Evolutionary conservation across 768 basidiomycete genomes (phyloP).

Genomic region (Pleurotus giganteus): DNA sequence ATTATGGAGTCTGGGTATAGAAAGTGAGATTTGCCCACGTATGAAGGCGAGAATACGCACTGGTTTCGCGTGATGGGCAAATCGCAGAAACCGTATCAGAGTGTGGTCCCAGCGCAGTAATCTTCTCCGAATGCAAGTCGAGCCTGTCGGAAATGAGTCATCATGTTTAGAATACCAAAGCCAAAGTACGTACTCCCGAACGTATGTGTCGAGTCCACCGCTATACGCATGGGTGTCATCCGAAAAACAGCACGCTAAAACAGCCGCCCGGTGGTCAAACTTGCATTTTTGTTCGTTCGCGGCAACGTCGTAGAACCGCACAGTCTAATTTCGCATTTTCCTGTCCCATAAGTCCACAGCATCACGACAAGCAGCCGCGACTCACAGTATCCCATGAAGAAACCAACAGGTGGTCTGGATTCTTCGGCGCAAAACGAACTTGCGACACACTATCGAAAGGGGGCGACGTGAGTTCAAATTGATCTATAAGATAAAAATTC

Average conservation of each 20-base stretch:
- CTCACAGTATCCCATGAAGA: slow-evolving; percentile 86
- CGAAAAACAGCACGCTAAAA: slow-evolving; percentile 79
- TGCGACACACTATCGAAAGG: slow-evolving; percentile 86
- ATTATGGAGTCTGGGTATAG: slow-evolving; percentile 59
- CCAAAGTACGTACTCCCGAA: slow-evolving; percentile 10
- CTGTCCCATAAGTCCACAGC: slow-evolving; percentile 4
- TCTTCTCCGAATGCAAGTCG: slow-evolving; percentile 72
- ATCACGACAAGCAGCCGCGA: slow-evolving; percentile 9
- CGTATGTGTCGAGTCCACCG: slow-evolving; percentile 14
- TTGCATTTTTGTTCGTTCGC: slow-evolving; percentile 72
- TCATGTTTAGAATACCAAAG: not conserved
- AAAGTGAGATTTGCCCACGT: not conserved
- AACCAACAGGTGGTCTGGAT: slow-evolving; percentile 77
- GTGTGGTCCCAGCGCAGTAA: slow-evolving; percentile 76
- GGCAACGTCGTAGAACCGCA: slow-evolving; percentile 53
- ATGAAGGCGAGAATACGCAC: slow-evolving; percentile 38
- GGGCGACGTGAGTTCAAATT: slow-evolving; percentile 46
- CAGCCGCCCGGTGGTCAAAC: slow-evolving; percentile 86
- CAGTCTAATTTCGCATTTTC: slow-evolving; percentile 27
- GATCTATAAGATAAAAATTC: slow-evolving; percentile 6
- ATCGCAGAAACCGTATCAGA: slow-evolving; percentile 78
- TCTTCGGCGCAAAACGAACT: slow-evolving; percentile 76
- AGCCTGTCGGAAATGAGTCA: slow-evolving; percentile 45
- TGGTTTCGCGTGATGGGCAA: slow-evolving; percentile 61
- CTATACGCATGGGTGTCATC: slow-evolving; percentile 50